Evolutionary conservation across 139 green algal genomes (phyloP).

Genomic region (Volvox reticuliferus): DNA sequence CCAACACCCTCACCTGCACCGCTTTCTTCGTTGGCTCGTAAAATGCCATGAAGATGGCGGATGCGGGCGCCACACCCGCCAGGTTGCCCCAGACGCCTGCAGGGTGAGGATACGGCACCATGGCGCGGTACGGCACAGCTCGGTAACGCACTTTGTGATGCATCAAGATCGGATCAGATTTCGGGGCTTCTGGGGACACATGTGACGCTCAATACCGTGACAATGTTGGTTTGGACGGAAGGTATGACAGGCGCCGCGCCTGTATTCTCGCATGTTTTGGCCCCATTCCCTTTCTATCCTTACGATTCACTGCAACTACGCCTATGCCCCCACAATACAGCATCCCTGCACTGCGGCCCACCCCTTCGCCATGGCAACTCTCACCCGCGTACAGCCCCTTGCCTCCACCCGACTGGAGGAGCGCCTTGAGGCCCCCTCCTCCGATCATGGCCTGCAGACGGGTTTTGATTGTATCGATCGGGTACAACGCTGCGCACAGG

Average conservation of each 20-base stretch:
- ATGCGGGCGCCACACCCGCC: conserved; percentile 83
- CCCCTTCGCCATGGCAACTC: background rate
- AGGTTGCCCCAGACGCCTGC: conserved; percentile 87
- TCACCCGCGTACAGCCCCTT: conserved; percentile 88
- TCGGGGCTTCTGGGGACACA: too few relatives aligned
- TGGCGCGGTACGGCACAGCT: too few relatives aligned
- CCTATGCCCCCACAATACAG: too few relatives aligned
- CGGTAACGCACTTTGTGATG: too few relatives aligned
- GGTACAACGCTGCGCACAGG: conserved; percentile 88
- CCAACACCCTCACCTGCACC: conserved; percentile 45
- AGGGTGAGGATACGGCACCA: background rate
- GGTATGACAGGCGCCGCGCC: too few relatives aligned
- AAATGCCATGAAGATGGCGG: conserved; percentile 95
- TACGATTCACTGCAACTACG: too few relatives aligned
- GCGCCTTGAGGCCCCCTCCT: conserved; percentile 81
- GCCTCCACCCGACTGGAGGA: conserved; percentile 82
- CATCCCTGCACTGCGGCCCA: too few relatives aligned
- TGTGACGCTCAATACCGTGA: too few relatives aligned
- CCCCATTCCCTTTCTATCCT: too few relatives aligned
- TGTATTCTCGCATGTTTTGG: too few relatives aligned
- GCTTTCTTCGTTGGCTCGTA: conserved; percentile 94
- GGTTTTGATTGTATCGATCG: conserved; percentile 99
- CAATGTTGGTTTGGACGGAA: too few relatives aligned
- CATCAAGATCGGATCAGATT: too few relatives aligned
- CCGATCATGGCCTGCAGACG: conserved; percentile 90